Conservation (phyloP, 2,329 filamentous ascomycete species). For the Trichoderma cornu-damae region DNA sequence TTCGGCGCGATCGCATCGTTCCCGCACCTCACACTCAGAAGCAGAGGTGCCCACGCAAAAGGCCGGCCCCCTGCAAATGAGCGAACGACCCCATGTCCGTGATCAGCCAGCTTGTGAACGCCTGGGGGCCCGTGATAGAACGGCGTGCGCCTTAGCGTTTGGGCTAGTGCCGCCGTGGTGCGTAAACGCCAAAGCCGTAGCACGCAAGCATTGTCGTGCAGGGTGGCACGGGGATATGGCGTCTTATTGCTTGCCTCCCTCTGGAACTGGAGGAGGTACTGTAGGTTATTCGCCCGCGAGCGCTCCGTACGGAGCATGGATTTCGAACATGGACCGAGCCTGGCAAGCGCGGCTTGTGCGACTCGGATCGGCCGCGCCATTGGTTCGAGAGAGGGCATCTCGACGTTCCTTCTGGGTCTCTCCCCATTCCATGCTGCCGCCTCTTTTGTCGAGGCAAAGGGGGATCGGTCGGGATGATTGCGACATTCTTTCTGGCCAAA, state of each 20-base stretch:
- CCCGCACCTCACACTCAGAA: conserved; percentile 23
- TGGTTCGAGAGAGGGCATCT: background rate
- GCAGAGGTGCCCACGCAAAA: conserved; percentile 10
- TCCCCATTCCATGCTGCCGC: background rate
- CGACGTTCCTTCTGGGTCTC: background rate
- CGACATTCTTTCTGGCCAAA: background rate
- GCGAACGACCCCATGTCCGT: conserved; percentile 14
- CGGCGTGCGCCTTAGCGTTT: conserved; percentile 15
- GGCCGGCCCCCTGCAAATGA: conserved; percentile 14
- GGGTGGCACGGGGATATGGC: background rate
- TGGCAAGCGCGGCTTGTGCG: conserved; percentile 6
- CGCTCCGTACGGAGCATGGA: background rate
- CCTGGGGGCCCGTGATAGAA: conserved; percentile 16
- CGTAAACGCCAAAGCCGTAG: conserved; percentile 15
- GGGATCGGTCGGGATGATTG: background rate
- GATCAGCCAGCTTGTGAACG: conserved; percentile 14
- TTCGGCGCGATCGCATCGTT: conserved; percentile 21
- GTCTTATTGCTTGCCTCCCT: conserved; percentile 2
- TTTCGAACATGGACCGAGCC: conserved; percentile 8
- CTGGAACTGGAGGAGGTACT: too few relatives aligned
- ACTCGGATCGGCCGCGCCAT: conserved; percentile 2
- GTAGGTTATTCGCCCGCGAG: background rate
- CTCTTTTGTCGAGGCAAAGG: background rate
- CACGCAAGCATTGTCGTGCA: conserved; percentile 11
- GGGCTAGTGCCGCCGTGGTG: conserved; percentile 5